These are phyloP conservation scores for Gracilaria vermiculophylla DNA, from an alignment of 23 red algal species.

Conservation along the genomic window DNA sequence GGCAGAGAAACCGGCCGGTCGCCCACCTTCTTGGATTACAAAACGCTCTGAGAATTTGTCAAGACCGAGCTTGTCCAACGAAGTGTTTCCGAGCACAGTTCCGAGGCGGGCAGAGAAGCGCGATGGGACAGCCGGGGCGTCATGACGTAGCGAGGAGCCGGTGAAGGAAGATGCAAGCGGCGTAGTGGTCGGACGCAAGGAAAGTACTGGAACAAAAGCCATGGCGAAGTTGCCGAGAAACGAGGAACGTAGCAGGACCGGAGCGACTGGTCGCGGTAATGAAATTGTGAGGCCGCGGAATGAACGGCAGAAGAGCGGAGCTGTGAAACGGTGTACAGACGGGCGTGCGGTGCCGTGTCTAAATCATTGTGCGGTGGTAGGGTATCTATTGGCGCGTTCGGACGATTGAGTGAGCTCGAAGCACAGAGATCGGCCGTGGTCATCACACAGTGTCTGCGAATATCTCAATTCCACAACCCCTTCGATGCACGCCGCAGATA, in stretches of 20 bases:
- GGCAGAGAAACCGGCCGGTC: slow-evolving; percentile 62
- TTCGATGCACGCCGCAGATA: too few species aligned
- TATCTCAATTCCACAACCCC: too few species aligned
- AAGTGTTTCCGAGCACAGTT: slow-evolving; percentile 65
- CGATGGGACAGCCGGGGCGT: background rate
- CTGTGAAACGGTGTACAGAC: background rate
- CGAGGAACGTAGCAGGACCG: background rate
- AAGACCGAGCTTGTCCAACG: slow-evolving; percentile 76
- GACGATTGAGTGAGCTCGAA: slow-evolving; percentile 13
- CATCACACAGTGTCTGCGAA: background rate
- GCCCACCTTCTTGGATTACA: slow-evolving; percentile 27
- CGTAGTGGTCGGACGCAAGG: slow-evolving; percentile 14
- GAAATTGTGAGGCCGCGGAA: too few species aligned
- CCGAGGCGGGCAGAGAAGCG: slow-evolving; percentile 63
- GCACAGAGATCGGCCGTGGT: slow-evolving; percentile 12
- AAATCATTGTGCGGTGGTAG: background rate
- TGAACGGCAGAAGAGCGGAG: too few species aligned
- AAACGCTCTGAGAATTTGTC: slow-evolving; percentile 77
- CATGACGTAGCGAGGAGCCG: background rate
- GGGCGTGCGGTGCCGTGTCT: background rate
- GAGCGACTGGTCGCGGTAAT: too few species aligned
- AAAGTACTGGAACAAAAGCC: slow-evolving; percentile 58
- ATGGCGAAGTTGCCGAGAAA: background rate
- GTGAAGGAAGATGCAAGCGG: slow-evolving; percentile 6
- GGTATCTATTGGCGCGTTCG: slow-evolving; percentile 8